Percentiles rank a stretch among this genome's conserved stretches.
Evolutionary conservation across 2,329 filamentous ascomycete species (phyloP).

Genomic region (Aspergillus sp.): DNA sequence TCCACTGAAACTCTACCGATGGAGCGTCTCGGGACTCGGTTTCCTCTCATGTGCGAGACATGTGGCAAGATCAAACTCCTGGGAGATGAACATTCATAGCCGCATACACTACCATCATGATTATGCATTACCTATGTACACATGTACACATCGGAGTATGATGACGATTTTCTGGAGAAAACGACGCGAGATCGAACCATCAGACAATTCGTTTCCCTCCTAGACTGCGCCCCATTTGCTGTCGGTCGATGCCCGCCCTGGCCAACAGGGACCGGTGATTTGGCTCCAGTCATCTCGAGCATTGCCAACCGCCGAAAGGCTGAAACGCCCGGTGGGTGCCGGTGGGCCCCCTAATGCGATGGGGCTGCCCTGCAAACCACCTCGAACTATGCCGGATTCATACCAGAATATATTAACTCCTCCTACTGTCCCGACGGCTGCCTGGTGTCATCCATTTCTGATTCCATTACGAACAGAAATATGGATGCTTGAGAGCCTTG

Average conservation of each 20-base stretch:
- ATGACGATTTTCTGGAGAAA: not conserved
- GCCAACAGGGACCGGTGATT: not conserved
- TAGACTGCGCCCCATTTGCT: not conserved
- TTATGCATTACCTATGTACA: too few relatives aligned
- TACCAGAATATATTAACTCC: not conserved
- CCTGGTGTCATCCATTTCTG: not conserved
- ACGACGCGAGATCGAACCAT: not conserved
- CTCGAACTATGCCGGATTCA: slow-evolving; percentile 1
- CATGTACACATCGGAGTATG: too few relatives aligned
- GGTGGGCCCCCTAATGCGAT: slow-evolving; percentile 1
- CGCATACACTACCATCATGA: too few relatives aligned
- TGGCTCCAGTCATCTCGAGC: not conserved
- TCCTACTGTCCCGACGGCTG: not conserved
- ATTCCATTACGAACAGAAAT: slow-evolving; percentile 21
- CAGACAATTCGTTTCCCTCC: not conserved
- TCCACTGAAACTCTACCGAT: too few relatives aligned
- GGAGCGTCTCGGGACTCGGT: too few relatives aligned
- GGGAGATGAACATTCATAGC: too few relatives aligned
- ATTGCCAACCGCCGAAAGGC: slow-evolving; percentile 3
- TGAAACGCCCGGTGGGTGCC: slow-evolving; percentile 10
- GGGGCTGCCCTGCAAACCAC: not conserved
- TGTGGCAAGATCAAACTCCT: too few relatives aligned
- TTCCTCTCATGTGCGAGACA: too few relatives aligned
- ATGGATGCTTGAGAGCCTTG: slow-evolving; percentile 40
- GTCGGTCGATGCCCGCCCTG: not conserved